phyloP scores from a whole-genome alignment of 1,284 basidiomycete species.

The Exobasidium rhododendri region DNA sequence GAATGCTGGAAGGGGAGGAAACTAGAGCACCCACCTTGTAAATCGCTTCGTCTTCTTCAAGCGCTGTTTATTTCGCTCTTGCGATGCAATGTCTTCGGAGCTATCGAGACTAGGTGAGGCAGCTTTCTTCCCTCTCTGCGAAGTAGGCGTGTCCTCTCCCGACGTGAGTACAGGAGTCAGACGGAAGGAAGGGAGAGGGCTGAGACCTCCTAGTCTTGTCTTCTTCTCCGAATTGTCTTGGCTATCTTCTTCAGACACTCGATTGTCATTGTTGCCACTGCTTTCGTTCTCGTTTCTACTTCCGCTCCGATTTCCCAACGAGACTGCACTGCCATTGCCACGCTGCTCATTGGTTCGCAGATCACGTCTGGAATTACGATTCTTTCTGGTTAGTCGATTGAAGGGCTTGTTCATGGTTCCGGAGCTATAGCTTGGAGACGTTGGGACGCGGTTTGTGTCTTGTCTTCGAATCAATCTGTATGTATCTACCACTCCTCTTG shows the following conservation, averaged over 20 bases:
- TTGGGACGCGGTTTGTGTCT: conserved; percentile 26
- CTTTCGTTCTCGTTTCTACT: no score
- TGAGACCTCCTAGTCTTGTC: not conserved
- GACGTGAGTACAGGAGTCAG: not conserved
- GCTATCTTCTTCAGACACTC: not conserved
- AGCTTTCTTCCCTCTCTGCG: not conserved
- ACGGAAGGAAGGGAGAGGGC: not conserved
- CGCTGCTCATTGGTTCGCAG: not conserved
- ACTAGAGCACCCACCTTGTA: not conserved
- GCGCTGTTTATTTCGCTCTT: not conserved
- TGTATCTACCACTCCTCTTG: conserved; percentile 52
- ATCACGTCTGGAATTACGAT: not conserved
- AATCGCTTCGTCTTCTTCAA: conserved; percentile 4
- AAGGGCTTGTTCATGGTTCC: conserved; percentile 21
- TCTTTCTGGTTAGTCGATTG: conserved; percentile 23
- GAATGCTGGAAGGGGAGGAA: no score
- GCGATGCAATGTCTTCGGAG: not conserved
- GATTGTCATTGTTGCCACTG: conserved; percentile 3
- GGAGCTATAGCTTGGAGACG: conserved; percentile 22
- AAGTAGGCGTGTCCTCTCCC: not conserved
- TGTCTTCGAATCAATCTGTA: conserved; percentile 59
- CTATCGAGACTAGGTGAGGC: conserved; percentile 4
- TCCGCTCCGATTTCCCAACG: not conserved
- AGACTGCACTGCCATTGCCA: conserved; percentile 2
- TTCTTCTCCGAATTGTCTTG: not conserved